phyloP scores from a whole-genome alignment of 305 asterid genomes.

The Fraxinus dipetala region DNA sequence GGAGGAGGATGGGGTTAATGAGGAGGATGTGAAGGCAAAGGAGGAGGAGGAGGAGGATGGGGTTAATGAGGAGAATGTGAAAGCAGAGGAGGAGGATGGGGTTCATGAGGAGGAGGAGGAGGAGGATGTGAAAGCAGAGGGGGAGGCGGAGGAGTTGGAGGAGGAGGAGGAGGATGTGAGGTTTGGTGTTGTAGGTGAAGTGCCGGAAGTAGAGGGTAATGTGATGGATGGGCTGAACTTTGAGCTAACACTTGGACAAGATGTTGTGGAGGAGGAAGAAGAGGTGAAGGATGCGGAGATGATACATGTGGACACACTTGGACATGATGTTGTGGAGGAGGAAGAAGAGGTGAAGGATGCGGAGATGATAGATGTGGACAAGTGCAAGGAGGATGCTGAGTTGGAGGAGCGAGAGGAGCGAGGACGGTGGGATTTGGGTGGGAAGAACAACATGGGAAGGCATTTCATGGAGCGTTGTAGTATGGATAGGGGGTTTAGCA shows the following conservation, averaged over 20 bases:
- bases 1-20: conserved; percentile 25
- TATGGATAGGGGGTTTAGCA: conserved; percentile 18
- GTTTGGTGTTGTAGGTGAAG: neutral
- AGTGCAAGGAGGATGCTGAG: conserved; percentile 21
- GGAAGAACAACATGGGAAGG: conserved; percentile 35
- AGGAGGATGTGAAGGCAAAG: conserved; percentile 24
- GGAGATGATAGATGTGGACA: conserved; percentile 29
- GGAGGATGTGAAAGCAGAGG: too few species aligned
- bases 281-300: conserved; percentile 34
- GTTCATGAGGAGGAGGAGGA: too few species aligned
- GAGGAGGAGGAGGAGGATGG: conserved; percentile 33
- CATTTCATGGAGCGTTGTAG: conserved; percentile 46
- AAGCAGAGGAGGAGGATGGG: too few species aligned
- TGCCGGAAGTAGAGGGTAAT: neutral
- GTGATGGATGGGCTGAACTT: conserved; percentile 37
- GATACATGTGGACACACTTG: conserved; percentile 21
- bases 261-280: conserved; percentile 33
- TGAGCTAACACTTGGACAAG: conserved; percentile 31
- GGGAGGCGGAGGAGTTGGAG: too few species aligned
- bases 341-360: conserved; percentile 36
- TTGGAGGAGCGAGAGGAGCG: conserved; percentile 27
- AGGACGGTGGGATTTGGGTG: conserved; percentile 44
- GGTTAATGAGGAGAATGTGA: conserved; percentile 19
- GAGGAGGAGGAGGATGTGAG: too few species aligned
- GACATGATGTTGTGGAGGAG: conserved; percentile 22